A percentile compares a stretch with the other conserved stretches of the same genome.
Conservation (phyloP, 805 yeast genomes). For the Candida pseudoglaebosa region DNA sequence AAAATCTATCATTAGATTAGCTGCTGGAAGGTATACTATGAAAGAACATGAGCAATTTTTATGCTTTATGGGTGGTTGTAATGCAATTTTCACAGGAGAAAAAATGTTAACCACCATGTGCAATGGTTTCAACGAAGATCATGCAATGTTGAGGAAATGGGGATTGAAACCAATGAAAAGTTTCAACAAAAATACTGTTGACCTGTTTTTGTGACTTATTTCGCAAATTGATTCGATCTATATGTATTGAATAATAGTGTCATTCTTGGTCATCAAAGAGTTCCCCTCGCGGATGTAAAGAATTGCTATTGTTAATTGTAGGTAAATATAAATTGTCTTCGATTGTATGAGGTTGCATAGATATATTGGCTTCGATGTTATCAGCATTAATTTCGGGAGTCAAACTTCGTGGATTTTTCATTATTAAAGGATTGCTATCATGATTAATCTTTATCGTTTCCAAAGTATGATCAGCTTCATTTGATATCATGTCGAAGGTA, state of each 20-base stretch:
- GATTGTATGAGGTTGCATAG: neutral
- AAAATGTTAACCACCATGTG: conserved; percentile 80
- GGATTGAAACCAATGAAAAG: conserved; percentile 59
- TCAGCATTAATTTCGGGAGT: neutral
- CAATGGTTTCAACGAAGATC: conserved; percentile 82
- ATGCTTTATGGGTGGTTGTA: conserved; percentile 74
- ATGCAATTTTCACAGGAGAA: conserved; percentile 79
- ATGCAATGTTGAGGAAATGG: conserved; percentile 63
- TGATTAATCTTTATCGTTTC: conserved; percentile 2
- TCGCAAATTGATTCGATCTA: too few species aligned
- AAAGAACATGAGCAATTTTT: conserved; percentile 70
- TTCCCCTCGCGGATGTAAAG: neutral
- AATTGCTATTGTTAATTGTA: neutral
- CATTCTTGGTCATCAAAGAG: neutral
- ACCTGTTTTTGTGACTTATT: neutral
- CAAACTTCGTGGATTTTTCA: neutral
- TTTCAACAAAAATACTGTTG: conserved; percentile 17
- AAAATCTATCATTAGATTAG: conserved; percentile 61
- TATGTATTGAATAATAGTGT: too few species aligned
- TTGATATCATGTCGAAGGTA: neutral
- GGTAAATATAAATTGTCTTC: neutral
- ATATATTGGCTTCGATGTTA: neutral
- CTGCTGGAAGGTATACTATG: conserved; percentile 83
- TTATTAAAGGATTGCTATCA: neutral
- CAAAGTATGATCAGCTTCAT: conserved; percentile 4